Evolutionary conservation across 2,329 filamentous ascomycete genomes (phyloP), one percentile per base, ranked within the genome.

Genomic region (Laburnicola sp.): DNA sequence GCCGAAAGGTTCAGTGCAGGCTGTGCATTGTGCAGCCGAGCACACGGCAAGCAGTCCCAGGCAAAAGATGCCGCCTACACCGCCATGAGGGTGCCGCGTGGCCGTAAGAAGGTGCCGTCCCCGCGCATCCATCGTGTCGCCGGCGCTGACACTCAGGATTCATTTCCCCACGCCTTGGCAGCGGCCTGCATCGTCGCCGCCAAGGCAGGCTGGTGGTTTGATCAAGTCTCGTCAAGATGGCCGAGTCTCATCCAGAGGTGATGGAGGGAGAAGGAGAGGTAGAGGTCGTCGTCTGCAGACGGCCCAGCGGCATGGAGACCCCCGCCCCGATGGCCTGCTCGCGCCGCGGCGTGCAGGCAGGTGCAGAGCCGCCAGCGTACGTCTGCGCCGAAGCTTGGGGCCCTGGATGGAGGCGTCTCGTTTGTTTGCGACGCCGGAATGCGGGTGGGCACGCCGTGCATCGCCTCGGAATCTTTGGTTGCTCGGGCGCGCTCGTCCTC

Each of bases 291-390:
- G 55, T 54, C 58, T 63, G 56, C 62, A 64, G 58, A 62, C 64
- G 65, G 54, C 60, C 63, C 60, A 64, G 66, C 65, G 63, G 66
- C 66, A 60, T 59, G 40, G 50, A 52, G 52, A 58, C 60, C 51
- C 41, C 42, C 56, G 51, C 45, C 47, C 36, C 34, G 41, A 52
- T 36, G 34, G 23, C 25, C 21, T 21, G 32, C 26, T n/a, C 27
- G 38, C 30, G 11, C 37, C 23, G 26, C 23, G 4, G 36, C 26
- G 37, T 21, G 30, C 25, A 42, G 25, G 34, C 30, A 38, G 34
- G 31, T 43, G 39, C 42, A 30, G 22, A 38, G 22, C 6, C 44
- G 37, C 16, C 34, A 35, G 39, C 39, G 36, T 21, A 31, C 39
- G 16, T 23, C 32, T 46, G 10, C 6, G 32, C 28, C 21, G 16